Evolutionary conservation across 306 rosid species (phyloP), one percentile per base, ranked within the genome.

Genomic region (Fragaria nilgerrensis): DNA sequence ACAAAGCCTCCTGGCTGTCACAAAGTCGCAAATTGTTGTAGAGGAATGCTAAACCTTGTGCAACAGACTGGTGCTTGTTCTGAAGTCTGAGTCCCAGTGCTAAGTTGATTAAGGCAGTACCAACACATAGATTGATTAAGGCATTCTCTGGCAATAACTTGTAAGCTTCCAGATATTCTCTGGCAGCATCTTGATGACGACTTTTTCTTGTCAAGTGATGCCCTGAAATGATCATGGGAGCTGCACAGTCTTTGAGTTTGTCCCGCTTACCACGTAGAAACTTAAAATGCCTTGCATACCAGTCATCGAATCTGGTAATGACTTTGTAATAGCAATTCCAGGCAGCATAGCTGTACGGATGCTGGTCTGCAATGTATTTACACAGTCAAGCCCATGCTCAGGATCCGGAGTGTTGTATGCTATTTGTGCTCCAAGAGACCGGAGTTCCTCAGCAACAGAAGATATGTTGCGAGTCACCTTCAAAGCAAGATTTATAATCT

Each of bases 291-390:
- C 90, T 90, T 4, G 96, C 78, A 81, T 92, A 91, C 27, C 95
- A 92, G 79, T 85, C 89, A 84, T 89, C 96, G 85, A 92, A 84
- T 82, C 96, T 94, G 68, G 68, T 89, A 74, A 87, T 89, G 75
- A 95, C 98, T 32, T 59, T 92, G 90, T 90, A 88, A 81, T 94
- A 94, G 90, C 97, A 95, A 80, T 95, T 95, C 98, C 96, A 95
- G 82, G 96, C 92, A 41, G 96, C 91, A 75, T 81, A 63, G 84
- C 95, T 90, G 83, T 90, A 85, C 19, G 96, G 91, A 82, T 95
- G 86, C 84, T 87, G 96, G 76, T 82, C 88, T 62, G 91, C 98
- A 85, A 89, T 86, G 83, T 85, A 80, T 83, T 95, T 70, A 92
- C 98, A 81, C 89, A 95, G 83, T 89, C 90, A 75, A 92, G 88